Conservation (phyloP, 768 basidiomycete genomes). For the Mycena belliarum region DNA sequence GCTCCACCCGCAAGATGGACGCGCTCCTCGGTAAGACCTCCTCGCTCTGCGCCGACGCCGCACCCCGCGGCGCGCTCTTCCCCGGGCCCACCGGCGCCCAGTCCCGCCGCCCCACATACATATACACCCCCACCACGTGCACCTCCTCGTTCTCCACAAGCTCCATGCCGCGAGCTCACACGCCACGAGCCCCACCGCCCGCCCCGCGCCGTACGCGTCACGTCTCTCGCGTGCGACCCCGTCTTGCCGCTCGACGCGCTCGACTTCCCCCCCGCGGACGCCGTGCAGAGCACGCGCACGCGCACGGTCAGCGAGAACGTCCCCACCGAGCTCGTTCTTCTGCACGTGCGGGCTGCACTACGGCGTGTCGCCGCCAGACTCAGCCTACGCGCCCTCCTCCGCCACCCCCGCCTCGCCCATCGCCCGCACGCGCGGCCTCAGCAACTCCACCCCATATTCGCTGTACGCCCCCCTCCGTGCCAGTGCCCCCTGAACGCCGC, state of each 20-base stretch:
- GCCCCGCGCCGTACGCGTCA: neutral
- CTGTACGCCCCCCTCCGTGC: no score
- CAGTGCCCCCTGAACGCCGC: neutral
- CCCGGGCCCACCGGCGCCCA: neutral
- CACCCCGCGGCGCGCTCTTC: neutral
- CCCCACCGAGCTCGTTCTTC: no score
- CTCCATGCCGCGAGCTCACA: neutral
- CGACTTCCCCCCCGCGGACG: constrained; percentile 2
- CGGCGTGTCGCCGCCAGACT: no score
- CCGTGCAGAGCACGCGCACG: constrained; percentile 24
- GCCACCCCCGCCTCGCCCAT: no score
- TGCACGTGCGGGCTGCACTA: no score
- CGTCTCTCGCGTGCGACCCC: neutral
- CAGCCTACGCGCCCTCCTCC: no score
- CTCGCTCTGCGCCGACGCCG: constrained; percentile 12
- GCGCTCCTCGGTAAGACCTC: constrained; percentile 37
- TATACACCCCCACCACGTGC: neutral
- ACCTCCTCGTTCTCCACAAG: neutral
- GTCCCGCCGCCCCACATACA: neutral
- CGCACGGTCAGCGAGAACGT: no score
- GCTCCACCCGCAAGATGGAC: constrained; percentile 40
- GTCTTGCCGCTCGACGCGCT: neutral
- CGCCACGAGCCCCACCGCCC: neutral
- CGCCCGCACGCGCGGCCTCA: no score
- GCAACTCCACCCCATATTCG: no score